phyloP scores from a whole-genome alignment of 2,329 filamentous ascomycete species.

The Aspergillus versicolor region DNA sequence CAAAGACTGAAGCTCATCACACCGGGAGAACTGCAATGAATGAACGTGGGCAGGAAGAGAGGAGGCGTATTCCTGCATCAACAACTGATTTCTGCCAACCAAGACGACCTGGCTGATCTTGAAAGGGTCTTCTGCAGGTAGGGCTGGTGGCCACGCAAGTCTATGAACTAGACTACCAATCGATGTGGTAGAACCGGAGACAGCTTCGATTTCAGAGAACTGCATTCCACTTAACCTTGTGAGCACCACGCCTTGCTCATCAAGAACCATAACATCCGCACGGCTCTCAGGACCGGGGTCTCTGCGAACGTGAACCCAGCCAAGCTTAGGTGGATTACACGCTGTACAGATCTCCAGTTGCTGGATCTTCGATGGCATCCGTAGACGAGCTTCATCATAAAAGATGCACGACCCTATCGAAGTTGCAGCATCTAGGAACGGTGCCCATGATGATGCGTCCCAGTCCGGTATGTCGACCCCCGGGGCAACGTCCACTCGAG shows the following conservation, averaged over 20 bases:
- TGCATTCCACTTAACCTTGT: constrained; percentile 36
- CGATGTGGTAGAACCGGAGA: constrained; percentile 18
- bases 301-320: constrained; percentile 36
- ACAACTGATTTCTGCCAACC: not conserved
- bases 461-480: constrained; percentile 14
- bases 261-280: not conserved
- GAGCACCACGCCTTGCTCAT: constrained; percentile 30
- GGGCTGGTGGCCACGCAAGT: constrained; percentile 40
- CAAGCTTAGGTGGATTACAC: constrained; percentile 31
- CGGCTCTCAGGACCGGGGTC: not conserved
- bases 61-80: not conserved
- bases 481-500: constrained; percentile 32
- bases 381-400: constrained; percentile 36
- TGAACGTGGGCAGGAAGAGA: not conserved
- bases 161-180: constrained; percentile 37
- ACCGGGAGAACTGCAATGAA: not conserved
- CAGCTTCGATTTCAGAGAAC: constrained; percentile 43
- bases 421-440: constrained; percentile 44
- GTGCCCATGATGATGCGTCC: constrained; percentile 38
- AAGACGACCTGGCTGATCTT: constrained; percentile 14
- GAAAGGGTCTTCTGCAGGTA: constrained; percentile 32
- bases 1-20: not conserved
- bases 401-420: constrained; percentile 44
- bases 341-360: constrained; percentile 25
- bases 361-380: constrained; percentile 37